Percentiles rank a stretch among this genome's conserved stretches.
These are phyloP conservation scores for Blastocladiella britannica DNA, from an alignment of 192 early-diverging fungal species.

Conservation along the genomic window DNA sequence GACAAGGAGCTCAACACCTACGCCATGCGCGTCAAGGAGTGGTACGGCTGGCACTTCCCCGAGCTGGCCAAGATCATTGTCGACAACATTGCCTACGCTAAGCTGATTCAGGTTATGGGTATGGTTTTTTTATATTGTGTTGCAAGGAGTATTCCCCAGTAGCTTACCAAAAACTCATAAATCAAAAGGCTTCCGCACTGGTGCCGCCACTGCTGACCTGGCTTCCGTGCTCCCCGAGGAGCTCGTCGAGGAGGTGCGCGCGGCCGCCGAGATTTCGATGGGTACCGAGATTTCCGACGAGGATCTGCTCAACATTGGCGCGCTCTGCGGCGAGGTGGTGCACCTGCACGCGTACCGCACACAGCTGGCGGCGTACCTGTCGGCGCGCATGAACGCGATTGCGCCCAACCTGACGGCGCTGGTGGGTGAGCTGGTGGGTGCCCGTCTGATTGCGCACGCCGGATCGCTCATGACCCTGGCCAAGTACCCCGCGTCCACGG, in stretches of 20 bases:
- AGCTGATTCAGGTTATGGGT: constrained; percentile 73
- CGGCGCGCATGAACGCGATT: constrained; percentile 86
- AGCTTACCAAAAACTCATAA: neutral
- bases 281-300: constrained; percentile 93
- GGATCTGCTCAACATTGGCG: constrained; percentile 88
- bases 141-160: neutral
- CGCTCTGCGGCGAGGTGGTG: constrained; percentile 89
- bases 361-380: constrained; percentile 89
- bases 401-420: constrained; percentile 78
- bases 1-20: constrained; percentile 99
- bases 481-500: constrained; percentile 94
- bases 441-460: constrained; percentile 90
- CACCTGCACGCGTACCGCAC: constrained; percentile 83
- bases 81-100: constrained; percentile 87
- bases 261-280: constrained; percentile 97
- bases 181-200: constrained; percentile 78
- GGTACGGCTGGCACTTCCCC: constrained; percentile 99
- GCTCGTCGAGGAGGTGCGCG: constrained; percentile 76
- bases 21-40: constrained; percentile 93
- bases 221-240: constrained; percentile 73
- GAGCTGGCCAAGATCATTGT: constrained; percentile 91
- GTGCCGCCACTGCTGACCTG: constrained; percentile 54
- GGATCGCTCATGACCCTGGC: constrained; percentile 89
- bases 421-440: constrained; percentile 96
- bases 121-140: too few relatives aligned